Base-by-base conservation (phyloP, 352 stramenopile species). In the Globisporangium heterothallicum region DNA sequence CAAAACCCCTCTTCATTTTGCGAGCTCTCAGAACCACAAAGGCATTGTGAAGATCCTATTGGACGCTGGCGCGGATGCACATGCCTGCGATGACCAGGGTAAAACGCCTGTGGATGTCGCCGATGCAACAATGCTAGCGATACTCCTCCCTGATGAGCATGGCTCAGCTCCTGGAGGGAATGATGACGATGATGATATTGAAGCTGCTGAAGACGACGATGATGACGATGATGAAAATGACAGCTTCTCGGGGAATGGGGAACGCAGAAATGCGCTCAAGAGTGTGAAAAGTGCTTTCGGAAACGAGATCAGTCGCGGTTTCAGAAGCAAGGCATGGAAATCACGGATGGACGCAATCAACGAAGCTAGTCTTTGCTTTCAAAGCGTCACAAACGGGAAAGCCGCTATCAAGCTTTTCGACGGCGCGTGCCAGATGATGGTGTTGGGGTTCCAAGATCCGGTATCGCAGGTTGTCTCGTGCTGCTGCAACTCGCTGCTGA, bases 1-100 rank as follows among this genome's bases (percentile, higher is more conserved):
- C n/a, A 85, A 87, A 42, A 90, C 79, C 10, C 62, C 83, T 2
- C 48, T 93, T 16, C 79, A 91, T 50, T 85, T 89, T 24, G 79
- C 83, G 3, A 78, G 72, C 38, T 61, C 68, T 4, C 68, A 91
- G 48, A 84, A 71, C 34, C 83, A 88, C 58, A 58, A 64, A 27
- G 53, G 42, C 3, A 78, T 91, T 16, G 73, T 88, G 9, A 80
- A 81, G 44, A 63, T 90, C 27, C 49, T 93, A 3, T 22, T 93
- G 8, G 74, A 91, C 53, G 76, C 76, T 12, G 83, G 79, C 4
- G 79, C 79, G 0, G 74, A 93, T 51, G 58, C 75, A 10, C 78
- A 91, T 40, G 78, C 79, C 1, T 73, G 65, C 38, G 78, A 91
- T 47, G 49, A 66, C 0, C 47, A 83, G 36, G 79, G 79, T 0